phyloP scores from a whole-genome alignment of 2,329 filamentous ascomycete genomes.

The Colletotrichum neosansevieriae region DNA sequence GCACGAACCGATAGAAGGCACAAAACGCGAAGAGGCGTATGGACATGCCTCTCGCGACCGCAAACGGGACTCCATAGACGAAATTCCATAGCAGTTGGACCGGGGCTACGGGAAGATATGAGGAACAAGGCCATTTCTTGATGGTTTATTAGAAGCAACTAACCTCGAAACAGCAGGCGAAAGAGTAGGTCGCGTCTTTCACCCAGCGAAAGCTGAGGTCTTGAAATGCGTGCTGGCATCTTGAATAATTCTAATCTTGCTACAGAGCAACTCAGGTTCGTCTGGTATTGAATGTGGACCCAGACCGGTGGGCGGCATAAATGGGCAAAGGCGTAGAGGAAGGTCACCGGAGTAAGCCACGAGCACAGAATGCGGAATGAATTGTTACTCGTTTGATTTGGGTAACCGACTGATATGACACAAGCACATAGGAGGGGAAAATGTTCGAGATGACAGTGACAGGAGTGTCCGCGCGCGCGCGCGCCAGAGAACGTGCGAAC shows the following conservation, averaged over 20 bases:
- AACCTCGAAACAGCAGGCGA: slow-evolving; percentile 39
- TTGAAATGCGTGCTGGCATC: slow-evolving; percentile 24
- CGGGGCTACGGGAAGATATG: slow-evolving; percentile 28
- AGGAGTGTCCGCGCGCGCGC: slow-evolving; percentile 13
- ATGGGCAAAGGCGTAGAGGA: slow-evolving; percentile 1
- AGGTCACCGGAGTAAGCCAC: neutral
- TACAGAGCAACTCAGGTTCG: neutral
- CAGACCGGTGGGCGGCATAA: neutral
- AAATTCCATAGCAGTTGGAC: slow-evolving; percentile 33
- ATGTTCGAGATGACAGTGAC: slow-evolving; percentile 13
- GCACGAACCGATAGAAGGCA: slow-evolving; percentile 40
- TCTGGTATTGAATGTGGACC: slow-evolving; percentile 23
- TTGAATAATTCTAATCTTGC: neutral
- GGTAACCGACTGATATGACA: slow-evolving; percentile 9
- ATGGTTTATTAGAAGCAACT: slow-evolving; percentile 6
- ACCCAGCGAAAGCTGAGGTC: slow-evolving; percentile 42
- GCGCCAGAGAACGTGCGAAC: neutral
- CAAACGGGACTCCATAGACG: slow-evolving; percentile 31
- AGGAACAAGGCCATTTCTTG: no score
- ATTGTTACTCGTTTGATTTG: neutral
- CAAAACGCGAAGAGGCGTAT: slow-evolving; percentile 40
- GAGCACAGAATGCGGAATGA: neutral
- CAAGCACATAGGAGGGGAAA: neutral
- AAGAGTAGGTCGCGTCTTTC: slow-evolving; percentile 39
- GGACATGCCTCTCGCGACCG: slow-evolving; percentile 40